Evolutionary conservation across 1,139 yeast species (phyloP), one percentile per base, ranked within the genome.

Genomic region (Candida anutae): DNA sequence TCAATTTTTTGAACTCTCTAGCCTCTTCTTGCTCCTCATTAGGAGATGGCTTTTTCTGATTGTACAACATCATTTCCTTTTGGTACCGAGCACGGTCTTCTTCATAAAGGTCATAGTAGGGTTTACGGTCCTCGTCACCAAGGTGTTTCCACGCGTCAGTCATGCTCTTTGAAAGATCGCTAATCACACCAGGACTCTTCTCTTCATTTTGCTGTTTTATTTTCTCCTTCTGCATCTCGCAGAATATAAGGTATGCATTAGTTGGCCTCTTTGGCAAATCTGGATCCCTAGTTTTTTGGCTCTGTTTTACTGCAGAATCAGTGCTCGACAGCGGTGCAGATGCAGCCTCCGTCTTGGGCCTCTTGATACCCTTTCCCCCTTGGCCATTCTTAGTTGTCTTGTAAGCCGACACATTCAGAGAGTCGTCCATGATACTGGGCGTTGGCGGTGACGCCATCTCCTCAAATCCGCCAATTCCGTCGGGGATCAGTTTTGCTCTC

Each of bases 71-170:
- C 80, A 84, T 77, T 46, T 85, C 94, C 28, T 64, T 68, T 31
- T 75, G 74, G 46, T 83, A 85, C 43, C 94, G 72, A 31, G 69
- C 69, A 46, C 81, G 77, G 40, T 85, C 96, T 33, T 79, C 84
- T 47, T 79, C 93, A 47, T 80, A 87, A 32, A 80, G 53, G 35
- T 79, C 78, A 44, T 77, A 77, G 51, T 74, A 88, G 6, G 93
- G 93, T 43, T 72, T 76, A 32, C 84, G 70, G 15, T 72, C 81
- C 23, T 72, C 83, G 24, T 78, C 82, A 34, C 67, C 72, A 42
- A 88, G 63, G 33, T 64, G 66, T 45, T 82, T 84, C 97, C 97
- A 88, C 3, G 78, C 77, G 40, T 84, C 95, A 1, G 94, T 79
- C 62, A 88, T 64, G 13, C 79, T 77, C 43, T 74, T 77, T 2